Conservation (phyloP, 768 basidiomycete genomes). For the Dictyophora rubrovolvata region DNA sequence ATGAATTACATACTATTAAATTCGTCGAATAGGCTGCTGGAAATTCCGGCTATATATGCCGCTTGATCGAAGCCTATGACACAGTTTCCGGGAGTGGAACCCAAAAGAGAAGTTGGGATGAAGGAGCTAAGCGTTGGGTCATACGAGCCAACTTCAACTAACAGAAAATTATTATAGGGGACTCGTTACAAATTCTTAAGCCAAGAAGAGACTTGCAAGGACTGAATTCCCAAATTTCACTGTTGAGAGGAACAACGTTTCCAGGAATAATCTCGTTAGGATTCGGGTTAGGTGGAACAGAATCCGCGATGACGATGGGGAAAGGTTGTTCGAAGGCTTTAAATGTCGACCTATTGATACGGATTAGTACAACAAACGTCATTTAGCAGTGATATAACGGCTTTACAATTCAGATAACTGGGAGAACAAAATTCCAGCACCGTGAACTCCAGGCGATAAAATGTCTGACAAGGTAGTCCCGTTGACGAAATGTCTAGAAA, state of each 20-base stretch:
- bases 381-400: background rate
- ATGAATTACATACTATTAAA: slow-evolving; percentile 8
- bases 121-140: slow-evolving; percentile 37
- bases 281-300: slow-evolving; percentile 19
- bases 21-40: slow-evolving; percentile 26
- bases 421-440: slow-evolving; percentile 27
- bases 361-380: background rate
- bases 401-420: slow-evolving; percentile 12
- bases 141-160: slow-evolving; percentile 32
- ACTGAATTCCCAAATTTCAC: slow-evolving; percentile 28
- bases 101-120: slow-evolving; percentile 34
- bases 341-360: slow-evolving; percentile 22
- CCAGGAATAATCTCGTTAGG: slow-evolving; percentile 14
- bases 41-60: slow-evolving; percentile 29
- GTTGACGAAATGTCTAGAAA: slow-evolving; percentile 30
- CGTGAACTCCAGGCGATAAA: slow-evolving; percentile 22
- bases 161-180: background rate
- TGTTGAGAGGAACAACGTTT: slow-evolving; percentile 16
- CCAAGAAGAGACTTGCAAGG: slow-evolving; percentile 17
- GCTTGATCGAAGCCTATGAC: slow-evolving; percentile 28
- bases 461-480: slow-evolving; percentile 26
- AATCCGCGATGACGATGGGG: slow-evolving; percentile 27
- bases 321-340: slow-evolving; percentile 26
- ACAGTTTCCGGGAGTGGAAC: slow-evolving; percentile 21
- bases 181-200: too few relatives aligned